A percentile compares a stretch with the other conserved stretches of the same genome.
Conservation (phyloP, 2,329 filamentous ascomycete species). For the Pseudonectria buxi region DNA sequence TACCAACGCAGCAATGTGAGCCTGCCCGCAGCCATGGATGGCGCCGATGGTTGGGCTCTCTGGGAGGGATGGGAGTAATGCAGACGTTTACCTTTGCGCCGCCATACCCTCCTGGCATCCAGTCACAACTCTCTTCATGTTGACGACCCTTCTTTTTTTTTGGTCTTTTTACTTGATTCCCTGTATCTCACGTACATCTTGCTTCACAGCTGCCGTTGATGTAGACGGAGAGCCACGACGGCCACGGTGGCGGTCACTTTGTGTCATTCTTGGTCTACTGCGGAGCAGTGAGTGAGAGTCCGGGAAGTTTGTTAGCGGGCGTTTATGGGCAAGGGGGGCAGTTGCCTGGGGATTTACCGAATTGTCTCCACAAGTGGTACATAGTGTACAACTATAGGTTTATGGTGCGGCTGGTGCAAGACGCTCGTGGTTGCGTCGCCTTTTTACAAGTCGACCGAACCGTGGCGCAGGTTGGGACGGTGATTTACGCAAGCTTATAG, state of each 20-base stretch:
- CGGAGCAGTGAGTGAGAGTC: slow-evolving; percentile 4
- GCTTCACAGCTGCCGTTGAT: slow-evolving; percentile 5
- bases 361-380: no score
- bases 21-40: slow-evolving; percentile 20
- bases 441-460: no score
- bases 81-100: neutral
- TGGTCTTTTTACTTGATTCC: no score
- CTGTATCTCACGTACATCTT: slow-evolving; percentile 1
- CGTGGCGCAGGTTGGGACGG: no score
- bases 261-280: neutral
- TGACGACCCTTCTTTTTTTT: no score
- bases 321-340: slow-evolving; percentile 5
- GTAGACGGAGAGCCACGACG: slow-evolving; percentile 13
- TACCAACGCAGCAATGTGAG: slow-evolving; percentile 24
- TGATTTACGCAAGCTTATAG: no score
- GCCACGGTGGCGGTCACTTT: slow-evolving; percentile 7
- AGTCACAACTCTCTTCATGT: no score
- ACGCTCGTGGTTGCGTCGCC: no score
- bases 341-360: no score
- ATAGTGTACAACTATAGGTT: no score
- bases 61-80: slow-evolving; percentile 34
- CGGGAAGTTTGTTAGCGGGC: slow-evolving; percentile 14
- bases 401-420: no score
- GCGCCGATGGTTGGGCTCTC: slow-evolving; percentile 31
- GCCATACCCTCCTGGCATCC: no score